Conservation (phyloP, 306 rosid genomes). For the Mimosa pudica region DNA sequence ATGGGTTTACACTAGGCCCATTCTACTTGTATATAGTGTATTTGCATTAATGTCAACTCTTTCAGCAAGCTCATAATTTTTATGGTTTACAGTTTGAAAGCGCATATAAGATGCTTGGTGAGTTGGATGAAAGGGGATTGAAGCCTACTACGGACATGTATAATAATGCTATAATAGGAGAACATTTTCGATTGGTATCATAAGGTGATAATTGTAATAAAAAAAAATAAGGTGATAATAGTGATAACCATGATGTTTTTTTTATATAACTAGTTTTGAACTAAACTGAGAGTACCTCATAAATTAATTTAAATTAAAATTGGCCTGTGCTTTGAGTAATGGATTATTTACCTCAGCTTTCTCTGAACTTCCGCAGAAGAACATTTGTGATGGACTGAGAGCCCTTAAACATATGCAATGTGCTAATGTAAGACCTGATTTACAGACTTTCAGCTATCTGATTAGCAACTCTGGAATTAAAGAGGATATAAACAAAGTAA, state of each 20-base stretch:
- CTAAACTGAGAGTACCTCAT: neutral
- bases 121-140: neutral
- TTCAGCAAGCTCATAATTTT: neutral
- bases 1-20: neutral
- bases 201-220: neutral
- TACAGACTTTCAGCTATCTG: conserved; percentile 60
- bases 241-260: neutral
- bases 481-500: conserved; percentile 62
- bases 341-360: neutral
- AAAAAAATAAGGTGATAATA: neutral
- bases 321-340: neutral
- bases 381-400: conserved; percentile 49
- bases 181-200: neutral
- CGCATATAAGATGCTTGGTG: neutral
- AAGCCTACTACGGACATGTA: neutral
- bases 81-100: conserved; percentile 1
- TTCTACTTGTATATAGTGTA: neutral
- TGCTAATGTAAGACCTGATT: conserved; percentile 64
- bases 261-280: neutral
- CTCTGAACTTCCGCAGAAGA: conserved; percentile 53
- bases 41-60: neutral
- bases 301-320: neutral
- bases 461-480: conserved; percentile 57
- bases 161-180: conserved; percentile 1
- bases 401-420: conserved; percentile 63